Percentiles rank a stretch among this genome's conserved stretches.
phyloP scores from a whole-genome alignment of 805 yeast genomes.

The Ogataea siamensis region DNA sequence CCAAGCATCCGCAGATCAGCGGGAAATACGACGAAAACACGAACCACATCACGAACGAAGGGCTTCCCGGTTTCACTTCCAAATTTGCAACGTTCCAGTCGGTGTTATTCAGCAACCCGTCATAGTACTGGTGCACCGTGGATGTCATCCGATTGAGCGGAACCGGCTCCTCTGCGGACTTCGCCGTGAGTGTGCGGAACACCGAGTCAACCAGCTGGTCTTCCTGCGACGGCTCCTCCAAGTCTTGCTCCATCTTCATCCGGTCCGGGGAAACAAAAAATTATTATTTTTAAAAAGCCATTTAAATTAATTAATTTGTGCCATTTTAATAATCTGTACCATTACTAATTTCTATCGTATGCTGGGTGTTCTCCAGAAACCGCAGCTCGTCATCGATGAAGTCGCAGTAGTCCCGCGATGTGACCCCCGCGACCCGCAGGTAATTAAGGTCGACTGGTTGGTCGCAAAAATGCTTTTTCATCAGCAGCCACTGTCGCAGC shows the following conservation, averaged over 20 bases:
- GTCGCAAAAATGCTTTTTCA: conserved; percentile 39
- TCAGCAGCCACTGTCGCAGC: conserved; percentile 53
- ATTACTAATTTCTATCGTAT: conserved; percentile 9
- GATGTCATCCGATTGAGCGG: conserved; percentile 1
- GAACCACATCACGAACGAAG: conserved; percentile 50
- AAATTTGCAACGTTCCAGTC: conserved; percentile 33
- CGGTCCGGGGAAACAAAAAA: not conserved
- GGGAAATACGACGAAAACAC: conserved; percentile 68
- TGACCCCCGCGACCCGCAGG: conserved; percentile 22
- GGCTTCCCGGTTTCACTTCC: conserved; percentile 35
- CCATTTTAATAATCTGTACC: not conserved
- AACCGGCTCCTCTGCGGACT: not conserved
- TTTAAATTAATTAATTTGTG: not conserved
- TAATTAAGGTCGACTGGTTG: conserved; percentile 26
- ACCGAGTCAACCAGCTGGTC: not conserved
- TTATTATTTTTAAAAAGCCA: not conserved
- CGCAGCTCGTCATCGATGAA: conserved; percentile 48
- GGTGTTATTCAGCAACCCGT: conserved; percentile 27
- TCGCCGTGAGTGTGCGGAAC: not conserved
- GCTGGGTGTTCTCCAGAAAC: conserved; percentile 36
- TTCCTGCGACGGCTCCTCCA: not conserved
- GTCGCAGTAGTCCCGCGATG: conserved; percentile 44
- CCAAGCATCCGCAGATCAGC: conserved; percentile 70
- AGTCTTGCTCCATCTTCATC: not conserved
- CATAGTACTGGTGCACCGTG: conserved; percentile 24